Percentiles rank a stretch among this genome's conserved stretches.
phyloP scores from a whole-genome alignment of 2,329 filamentous ascomycete species.

The Chaetomium sp. region DNA sequence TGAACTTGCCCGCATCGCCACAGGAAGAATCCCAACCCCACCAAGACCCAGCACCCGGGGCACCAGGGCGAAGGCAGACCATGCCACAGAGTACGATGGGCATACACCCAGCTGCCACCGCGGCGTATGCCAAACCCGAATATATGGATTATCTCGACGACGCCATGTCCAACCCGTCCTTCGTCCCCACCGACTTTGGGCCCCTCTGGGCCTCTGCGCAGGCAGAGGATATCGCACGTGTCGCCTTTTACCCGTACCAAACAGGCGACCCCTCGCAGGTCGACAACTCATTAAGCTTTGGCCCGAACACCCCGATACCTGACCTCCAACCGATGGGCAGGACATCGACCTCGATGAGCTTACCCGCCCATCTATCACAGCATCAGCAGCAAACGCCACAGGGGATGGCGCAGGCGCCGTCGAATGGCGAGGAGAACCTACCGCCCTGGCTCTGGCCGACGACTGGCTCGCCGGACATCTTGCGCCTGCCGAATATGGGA shows the following conservation, averaged over 20 bases:
- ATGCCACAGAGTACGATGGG: conserved; percentile 3
- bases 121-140: conserved; percentile 21
- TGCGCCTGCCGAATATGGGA: conserved; percentile 28
- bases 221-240: conserved; percentile 18
- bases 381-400: conserved; percentile 17
- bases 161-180: conserved; percentile 29
- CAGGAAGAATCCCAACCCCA: conserved; percentile 3
- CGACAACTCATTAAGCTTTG: conserved; percentile 18
- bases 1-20: conserved; percentile 39
- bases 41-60: background rate
- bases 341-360: conserved; percentile 2
- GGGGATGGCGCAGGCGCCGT: conserved; percentile 16
- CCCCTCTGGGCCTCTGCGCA: conserved; percentile 22
- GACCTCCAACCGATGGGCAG: conserved; percentile 15
- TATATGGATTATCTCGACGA: conserved; percentile 31
- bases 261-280: conserved; percentile 2
- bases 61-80: conserved; percentile 7
- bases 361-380: background rate
- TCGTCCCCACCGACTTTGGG: conserved; percentile 29
- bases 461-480: conserved; percentile 34
- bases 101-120: background rate
- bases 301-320: conserved; percentile 14
- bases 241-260: conserved; percentile 24
- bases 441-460: conserved; percentile 59
- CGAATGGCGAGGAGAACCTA: conserved; percentile 49